These are phyloP conservation scores for Aureobasidium sp. DNA, from an alignment of 2,329 filamentous ascomycete species.

Conservation along the genomic window DNA sequence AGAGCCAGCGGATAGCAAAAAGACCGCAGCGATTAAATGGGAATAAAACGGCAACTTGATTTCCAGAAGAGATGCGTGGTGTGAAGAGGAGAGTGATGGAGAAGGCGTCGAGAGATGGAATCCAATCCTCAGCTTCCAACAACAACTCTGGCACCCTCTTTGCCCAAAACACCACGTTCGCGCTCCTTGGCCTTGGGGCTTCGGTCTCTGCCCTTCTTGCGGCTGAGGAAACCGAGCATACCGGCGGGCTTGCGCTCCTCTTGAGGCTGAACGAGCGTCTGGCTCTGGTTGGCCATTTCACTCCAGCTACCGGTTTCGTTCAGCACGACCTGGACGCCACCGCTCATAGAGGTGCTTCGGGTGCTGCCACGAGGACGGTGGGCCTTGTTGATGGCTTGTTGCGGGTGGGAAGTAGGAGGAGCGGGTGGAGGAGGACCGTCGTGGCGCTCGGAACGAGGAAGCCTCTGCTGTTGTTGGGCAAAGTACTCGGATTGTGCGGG, in stretches of 20 bases:
- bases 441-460: constrained; percentile 22
- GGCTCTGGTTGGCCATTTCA: constrained; percentile 75
- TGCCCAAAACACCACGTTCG: constrained; percentile 81
- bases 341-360: constrained; percentile 65
- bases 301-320: constrained; percentile 88
- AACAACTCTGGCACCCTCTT: constrained; percentile 71
- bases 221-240: constrained; percentile 80
- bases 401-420: constrained; percentile 20
- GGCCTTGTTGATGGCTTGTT: constrained; percentile 18
- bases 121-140: constrained; percentile 28
- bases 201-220: constrained; percentile 82
- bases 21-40: neutral
- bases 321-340: constrained; percentile 83
- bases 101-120: neutral
- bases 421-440: constrained; percentile 19
- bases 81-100: neutral
- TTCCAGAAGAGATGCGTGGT: neutral
- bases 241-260: constrained; percentile 57
- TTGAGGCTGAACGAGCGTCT: constrained; percentile 52
- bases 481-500: constrained; percentile 20
- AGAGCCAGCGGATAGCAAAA: neutral
- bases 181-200: constrained; percentile 80
- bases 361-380: constrained; percentile 51
- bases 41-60: neutral
- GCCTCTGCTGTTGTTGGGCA: constrained; percentile 14